Percentiles rank a stretch among this genome's conserved stretches.
Evolutionary conservation across 2,329 filamentous ascomycete species (phyloP).

Genomic region (Cercospora zeae-maydis): DNA sequence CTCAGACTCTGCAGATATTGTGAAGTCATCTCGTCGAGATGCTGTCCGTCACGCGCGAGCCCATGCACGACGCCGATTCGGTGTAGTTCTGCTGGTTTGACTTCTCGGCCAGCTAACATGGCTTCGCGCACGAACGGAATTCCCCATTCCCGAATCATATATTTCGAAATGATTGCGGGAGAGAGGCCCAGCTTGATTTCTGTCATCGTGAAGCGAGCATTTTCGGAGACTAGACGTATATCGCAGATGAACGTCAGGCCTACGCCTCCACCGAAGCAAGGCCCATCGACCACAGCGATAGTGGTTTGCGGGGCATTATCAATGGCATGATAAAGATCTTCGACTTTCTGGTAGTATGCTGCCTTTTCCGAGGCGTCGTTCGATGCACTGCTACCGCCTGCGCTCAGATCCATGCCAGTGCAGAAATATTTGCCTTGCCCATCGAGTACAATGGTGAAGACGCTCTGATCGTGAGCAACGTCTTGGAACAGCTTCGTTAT

Average conservation of each 20-base stretch:
- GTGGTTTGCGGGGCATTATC: conserved; percentile 23
- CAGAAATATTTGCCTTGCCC: conserved; percentile 26
- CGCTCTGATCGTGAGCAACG: conserved; percentile 12
- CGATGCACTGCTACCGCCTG: conserved; percentile 11
- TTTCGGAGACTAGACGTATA: conserved; percentile 17
- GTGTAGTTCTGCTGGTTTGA: conserved; percentile 17
- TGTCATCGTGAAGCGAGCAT: conserved; percentile 20
- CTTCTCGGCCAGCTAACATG: conserved; percentile 19
- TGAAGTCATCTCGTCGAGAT: background rate
- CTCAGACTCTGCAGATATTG: conserved; percentile 16
- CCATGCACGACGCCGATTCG: conserved; percentile 18
- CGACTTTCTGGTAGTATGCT: conserved; percentile 19
- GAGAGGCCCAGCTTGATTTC: conserved; percentile 24
- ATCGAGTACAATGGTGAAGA: conserved; percentile 21
- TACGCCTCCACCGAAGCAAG: conserved; percentile 21
- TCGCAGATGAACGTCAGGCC: conserved; percentile 25
- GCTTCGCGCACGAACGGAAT: conserved; percentile 21
- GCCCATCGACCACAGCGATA: conserved; percentile 20
- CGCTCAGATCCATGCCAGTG: conserved; percentile 26
- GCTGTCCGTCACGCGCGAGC: conserved; percentile 7
- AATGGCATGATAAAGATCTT: conserved; percentile 20
- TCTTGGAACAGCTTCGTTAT: conserved; percentile 18
- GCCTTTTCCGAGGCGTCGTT: conserved; percentile 11
- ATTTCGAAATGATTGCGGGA: conserved; percentile 25
- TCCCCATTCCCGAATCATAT: conserved; percentile 23